phyloP scores from a whole-genome alignment of 163 green algal genomes.

The Scenedesmus sp. region DNA sequence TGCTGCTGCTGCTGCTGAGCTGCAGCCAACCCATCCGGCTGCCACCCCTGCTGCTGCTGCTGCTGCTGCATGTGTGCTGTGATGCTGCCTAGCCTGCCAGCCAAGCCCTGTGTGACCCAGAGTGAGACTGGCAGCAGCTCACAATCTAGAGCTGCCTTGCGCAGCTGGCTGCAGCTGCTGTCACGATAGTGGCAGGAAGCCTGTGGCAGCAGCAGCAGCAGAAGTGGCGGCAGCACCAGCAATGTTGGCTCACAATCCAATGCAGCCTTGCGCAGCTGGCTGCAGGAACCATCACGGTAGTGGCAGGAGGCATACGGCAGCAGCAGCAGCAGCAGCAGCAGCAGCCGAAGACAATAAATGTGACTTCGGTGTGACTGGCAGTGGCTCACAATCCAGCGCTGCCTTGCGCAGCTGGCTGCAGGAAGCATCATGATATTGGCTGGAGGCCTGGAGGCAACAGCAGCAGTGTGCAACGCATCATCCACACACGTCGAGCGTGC shows the following conservation, averaged over 20 bases:
- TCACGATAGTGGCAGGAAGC: not conserved
- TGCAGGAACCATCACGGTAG: not conserved
- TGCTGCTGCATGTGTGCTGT: not conserved
- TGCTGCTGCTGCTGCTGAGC: constrained; percentile 37
- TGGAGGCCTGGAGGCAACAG: not conserved
- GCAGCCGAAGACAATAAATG: not conserved
- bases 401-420: constrained; percentile 31
- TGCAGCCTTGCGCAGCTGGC: constrained; percentile 6
- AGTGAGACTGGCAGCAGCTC: constrained; percentile 31
- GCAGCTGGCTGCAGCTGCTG: not conserved
- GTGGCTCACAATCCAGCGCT: constrained; percentile 18
- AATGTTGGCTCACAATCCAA: constrained; percentile 1
- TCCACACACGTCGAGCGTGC: no score
- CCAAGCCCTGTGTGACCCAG: constrained; percentile 14
- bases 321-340: constrained; percentile 9
- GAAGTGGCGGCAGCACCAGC: not conserved
- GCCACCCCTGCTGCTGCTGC: constrained; percentile 31
- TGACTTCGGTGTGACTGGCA: not conserved
- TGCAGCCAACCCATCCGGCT: not conserved
- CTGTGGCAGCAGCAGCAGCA: no score
- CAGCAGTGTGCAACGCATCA: not conserved
- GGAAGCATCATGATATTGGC: not conserved
- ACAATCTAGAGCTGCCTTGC: constrained; percentile 1
- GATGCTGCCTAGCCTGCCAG: not conserved
- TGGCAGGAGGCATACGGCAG: not conserved